Conservation (phyloP, 2,329 filamentous ascomycete genomes). For the Beauveria sp. region DNA sequence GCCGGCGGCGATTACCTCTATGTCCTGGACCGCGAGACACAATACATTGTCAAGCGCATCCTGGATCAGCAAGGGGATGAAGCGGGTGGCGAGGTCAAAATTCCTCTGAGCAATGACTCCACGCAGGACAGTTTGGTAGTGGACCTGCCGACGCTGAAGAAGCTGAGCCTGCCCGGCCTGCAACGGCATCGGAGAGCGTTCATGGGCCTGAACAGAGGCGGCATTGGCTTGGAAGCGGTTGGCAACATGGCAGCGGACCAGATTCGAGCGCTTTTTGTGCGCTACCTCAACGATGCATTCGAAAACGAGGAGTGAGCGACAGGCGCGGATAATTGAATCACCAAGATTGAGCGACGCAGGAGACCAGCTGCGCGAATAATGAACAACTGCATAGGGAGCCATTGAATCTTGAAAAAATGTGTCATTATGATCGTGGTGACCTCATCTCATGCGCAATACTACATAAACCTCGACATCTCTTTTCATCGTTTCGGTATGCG, state of each 20-base stretch:
- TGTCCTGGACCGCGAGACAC: slow-evolving; percentile 69
- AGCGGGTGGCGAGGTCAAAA: slow-evolving; percentile 50
- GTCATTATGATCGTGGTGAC: not conserved
- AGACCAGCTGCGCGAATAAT: not conserved
- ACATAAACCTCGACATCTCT: not conserved
- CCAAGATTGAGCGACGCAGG: not conserved
- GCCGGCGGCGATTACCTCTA: slow-evolving; percentile 69
- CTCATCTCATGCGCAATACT: not conserved
- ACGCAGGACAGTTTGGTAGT: slow-evolving; percentile 47
- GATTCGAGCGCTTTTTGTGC: slow-evolving; percentile 56
- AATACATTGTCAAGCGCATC: slow-evolving; percentile 65
- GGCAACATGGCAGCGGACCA: slow-evolving; percentile 46
- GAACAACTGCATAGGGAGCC: not conserved
- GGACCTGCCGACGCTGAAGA: slow-evolving; percentile 54
- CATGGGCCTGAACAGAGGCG: slow-evolving; percentile 66
- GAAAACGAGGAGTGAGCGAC: slow-evolving; percentile 43
- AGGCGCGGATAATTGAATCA: not conserved
- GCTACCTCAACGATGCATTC: slow-evolving; percentile 59
- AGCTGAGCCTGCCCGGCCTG: slow-evolving; percentile 64
- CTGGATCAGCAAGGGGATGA: slow-evolving; percentile 64
- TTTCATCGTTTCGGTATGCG: not conserved
- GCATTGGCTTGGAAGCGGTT: slow-evolving; percentile 50
- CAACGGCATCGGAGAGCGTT: slow-evolving; percentile 73
- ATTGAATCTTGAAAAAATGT: not conserved
- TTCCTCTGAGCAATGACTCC: slow-evolving; percentile 30